Conservation (phyloP, 495 filamentous ascomycete genomes). For the Lepidopterella palustris region DNA sequence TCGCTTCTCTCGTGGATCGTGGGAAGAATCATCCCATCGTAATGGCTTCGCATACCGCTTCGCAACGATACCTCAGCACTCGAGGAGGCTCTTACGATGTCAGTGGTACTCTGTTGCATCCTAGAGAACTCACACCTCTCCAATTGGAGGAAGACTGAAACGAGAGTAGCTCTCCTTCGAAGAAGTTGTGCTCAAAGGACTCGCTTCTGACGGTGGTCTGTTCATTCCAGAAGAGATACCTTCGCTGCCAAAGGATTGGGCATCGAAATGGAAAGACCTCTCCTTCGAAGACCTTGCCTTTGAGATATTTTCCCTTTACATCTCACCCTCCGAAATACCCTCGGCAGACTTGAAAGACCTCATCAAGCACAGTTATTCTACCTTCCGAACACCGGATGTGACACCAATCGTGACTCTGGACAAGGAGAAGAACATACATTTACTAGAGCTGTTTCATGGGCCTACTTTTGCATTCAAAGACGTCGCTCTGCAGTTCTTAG, state of each 20-base stretch:
- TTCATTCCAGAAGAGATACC: slow-evolving; percentile 86
- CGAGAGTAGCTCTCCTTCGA: slow-evolving; percentile 74
- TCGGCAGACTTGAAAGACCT: slow-evolving; percentile 70
- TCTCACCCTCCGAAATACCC: slow-evolving; percentile 76
- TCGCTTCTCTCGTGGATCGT: neutral
- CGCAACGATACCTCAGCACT: slow-evolving; percentile 75
- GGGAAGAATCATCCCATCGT: neutral
- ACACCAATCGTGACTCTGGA: slow-evolving; percentile 67
- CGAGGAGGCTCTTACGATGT: slow-evolving; percentile 75
- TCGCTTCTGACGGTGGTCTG: slow-evolving; percentile 81
- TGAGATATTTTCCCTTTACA: slow-evolving; percentile 71
- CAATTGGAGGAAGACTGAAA: slow-evolving; percentile 5
- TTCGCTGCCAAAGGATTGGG: slow-evolving; percentile 54
- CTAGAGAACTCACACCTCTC: neutral
- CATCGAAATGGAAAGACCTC: slow-evolving; percentile 60
- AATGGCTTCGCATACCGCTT: slow-evolving; percentile 47
- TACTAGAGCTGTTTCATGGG: slow-evolving; percentile 97
- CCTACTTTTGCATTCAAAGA: slow-evolving; percentile 95
- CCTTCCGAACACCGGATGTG: slow-evolving; percentile 69
- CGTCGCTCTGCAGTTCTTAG: slow-evolving; percentile 81
- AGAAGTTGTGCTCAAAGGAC: slow-evolving; percentile 81
- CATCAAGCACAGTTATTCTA: slow-evolving; percentile 72
- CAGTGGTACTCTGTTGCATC: slow-evolving; percentile 30
- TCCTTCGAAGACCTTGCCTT: slow-evolving; percentile 74
- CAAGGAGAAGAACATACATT: slow-evolving; percentile 59